Evolutionary conservation across 2,329 filamentous ascomycete genomes (phyloP).

Genomic region (Chrysosporium keratinophilum): DNA sequence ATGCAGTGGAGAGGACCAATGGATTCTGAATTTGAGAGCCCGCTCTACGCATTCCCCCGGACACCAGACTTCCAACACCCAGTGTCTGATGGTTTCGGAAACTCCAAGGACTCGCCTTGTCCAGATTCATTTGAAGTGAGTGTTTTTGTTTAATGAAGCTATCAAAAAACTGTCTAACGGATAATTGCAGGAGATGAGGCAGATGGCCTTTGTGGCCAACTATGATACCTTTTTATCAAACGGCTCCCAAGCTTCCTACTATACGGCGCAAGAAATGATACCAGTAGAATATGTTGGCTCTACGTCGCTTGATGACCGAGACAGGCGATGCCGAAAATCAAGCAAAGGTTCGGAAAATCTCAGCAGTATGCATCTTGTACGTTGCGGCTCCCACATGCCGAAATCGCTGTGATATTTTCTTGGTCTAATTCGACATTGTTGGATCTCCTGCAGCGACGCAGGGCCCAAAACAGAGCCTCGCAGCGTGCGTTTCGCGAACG

Average conservation of each 20-base stretch:
- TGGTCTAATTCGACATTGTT: constrained; percentile 10
- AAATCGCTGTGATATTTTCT: neutral
- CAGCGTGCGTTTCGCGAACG: constrained; percentile 81
- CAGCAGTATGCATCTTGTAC: constrained; percentile 25
- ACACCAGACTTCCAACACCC: constrained; percentile 11
- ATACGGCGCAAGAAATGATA: constrained; percentile 14
- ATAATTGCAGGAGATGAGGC: constrained; percentile 17
- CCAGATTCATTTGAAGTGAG: neutral
- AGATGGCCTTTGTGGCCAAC: constrained; percentile 10
- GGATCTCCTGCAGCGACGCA: constrained; percentile 71
- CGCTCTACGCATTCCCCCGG: constrained; percentile 18
- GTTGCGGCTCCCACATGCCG: constrained; percentile 4
- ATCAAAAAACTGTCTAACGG: constrained; percentile 14
- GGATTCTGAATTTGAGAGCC: neutral
- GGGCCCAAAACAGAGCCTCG: constrained; percentile 79
- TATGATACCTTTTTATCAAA: constrained; percentile 8
- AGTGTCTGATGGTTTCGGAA: neutral
- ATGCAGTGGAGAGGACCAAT: neutral
- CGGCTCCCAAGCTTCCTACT: constrained; percentile 16
- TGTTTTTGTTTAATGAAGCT: neutral
- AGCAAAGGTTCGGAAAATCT: constrained; percentile 20
- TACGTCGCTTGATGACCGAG: constrained; percentile 19
- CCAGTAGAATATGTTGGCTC: constrained; percentile 20
- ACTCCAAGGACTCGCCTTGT: neutral
- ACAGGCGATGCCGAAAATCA: constrained; percentile 18